These are phyloP conservation scores for Globisporangium sylvaticum DNA, from an alignment of 352 stramenopile species.

Conservation along the genomic window DNA sequence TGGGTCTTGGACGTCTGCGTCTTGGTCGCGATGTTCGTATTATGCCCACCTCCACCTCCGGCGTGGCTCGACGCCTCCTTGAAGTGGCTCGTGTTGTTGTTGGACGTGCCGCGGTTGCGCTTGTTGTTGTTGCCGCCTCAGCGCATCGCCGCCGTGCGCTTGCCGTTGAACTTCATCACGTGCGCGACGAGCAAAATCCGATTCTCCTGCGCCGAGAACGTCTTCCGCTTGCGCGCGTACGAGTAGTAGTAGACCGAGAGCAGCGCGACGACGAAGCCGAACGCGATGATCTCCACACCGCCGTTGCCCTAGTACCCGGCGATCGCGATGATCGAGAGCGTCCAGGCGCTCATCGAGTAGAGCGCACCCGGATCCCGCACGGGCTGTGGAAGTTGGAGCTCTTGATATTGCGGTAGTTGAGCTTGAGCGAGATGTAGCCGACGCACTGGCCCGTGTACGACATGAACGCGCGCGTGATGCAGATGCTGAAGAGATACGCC, in stretches of 20 bases:
- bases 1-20: too few species aligned
- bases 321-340: slow-evolving; percentile 12
- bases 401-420: slow-evolving; percentile 25
- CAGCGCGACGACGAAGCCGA: slow-evolving; percentile 2
- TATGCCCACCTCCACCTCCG: too few species aligned
- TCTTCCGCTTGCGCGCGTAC: slow-evolving; percentile 19
- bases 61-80: too few species aligned
- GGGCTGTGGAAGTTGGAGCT: slow-evolving; percentile 16
- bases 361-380: slow-evolving; percentile 17
- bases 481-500: neutral
- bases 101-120: too few species aligned
- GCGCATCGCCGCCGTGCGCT: neutral
- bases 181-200: slow-evolving; percentile 24
- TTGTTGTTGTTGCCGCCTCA: too few species aligned
- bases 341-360: slow-evolving; percentile 18
- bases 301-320: slow-evolving; percentile 14
- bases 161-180: slow-evolving; percentile 25
- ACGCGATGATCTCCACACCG: slow-evolving; percentile 1
- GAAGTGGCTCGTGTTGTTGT: too few species aligned
- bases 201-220: slow-evolving; percentile 23
- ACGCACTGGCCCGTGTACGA: slow-evolving; percentile 16
- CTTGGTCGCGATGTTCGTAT: too few species aligned
- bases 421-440: slow-evolving; percentile 25
- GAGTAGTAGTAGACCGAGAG: slow-evolving; percentile 17
- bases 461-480: neutral